Evolutionary conservation across 1,284 basidiomycete species (phyloP).

Genomic region (Takashimella tepidaria): DNA sequence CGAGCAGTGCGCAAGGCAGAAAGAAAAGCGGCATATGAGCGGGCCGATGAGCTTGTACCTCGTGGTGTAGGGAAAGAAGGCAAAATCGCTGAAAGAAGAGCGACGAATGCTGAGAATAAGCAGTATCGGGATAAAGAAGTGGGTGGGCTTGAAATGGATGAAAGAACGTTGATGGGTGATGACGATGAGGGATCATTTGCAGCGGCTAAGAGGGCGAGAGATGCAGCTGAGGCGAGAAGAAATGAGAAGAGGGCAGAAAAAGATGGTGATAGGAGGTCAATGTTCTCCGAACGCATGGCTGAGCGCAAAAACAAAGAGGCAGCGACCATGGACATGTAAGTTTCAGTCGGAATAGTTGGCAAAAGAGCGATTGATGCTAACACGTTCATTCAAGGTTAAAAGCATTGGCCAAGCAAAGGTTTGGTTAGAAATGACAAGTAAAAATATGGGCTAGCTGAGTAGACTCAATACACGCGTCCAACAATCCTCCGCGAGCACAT

Average conservation of each 20-base stretch:
- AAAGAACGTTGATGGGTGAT: slow-evolving; percentile 42
- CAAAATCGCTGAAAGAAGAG: slow-evolving; percentile 42
- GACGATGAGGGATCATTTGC: slow-evolving; percentile 29
- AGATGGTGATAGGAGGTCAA: slow-evolving; percentile 30
- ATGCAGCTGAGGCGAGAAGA: slow-evolving; percentile 33
- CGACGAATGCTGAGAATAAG: slow-evolving; percentile 41
- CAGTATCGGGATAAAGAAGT: slow-evolving; percentile 41
- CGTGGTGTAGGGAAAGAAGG: slow-evolving; percentile 37
- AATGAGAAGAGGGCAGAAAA: slow-evolving; percentile 30
- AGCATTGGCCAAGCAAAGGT: slow-evolving; percentile 38
- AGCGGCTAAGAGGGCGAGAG: slow-evolving; percentile 40
- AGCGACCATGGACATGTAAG: slow-evolving; percentile 47
- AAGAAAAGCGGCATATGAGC: slow-evolving; percentile 18
- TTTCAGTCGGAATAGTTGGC: not conserved
- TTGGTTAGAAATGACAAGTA: slow-evolving; percentile 24
- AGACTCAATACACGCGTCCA: no score
- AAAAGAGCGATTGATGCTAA: not conserved
- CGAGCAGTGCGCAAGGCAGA: slow-evolving; percentile 26
- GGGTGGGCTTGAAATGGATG: slow-evolving; percentile 43
- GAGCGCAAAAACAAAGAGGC: slow-evolving; percentile 41
- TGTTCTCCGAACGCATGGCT: slow-evolving; percentile 35
- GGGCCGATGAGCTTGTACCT: slow-evolving; percentile 42
- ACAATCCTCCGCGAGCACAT: no score
- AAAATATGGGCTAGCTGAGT: no score
- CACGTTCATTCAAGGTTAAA: slow-evolving; percentile 33